Conservation (phyloP, 441 rosid species). For the Geranium incanum region DNA sequence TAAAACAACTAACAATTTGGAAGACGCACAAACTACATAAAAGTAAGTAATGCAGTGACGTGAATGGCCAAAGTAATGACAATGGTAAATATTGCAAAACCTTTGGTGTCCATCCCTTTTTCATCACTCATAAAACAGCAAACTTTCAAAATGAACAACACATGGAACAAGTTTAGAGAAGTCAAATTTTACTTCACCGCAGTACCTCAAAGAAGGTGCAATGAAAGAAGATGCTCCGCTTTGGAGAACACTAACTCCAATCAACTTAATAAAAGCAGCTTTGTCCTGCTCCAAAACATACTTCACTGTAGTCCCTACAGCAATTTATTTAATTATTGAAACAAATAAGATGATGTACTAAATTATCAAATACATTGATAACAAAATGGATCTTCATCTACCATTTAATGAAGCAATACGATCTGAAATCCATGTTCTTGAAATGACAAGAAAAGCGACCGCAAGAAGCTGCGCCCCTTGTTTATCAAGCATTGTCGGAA, state of each 20-base stretch:
- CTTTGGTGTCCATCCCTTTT: background rate
- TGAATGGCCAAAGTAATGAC: background rate
- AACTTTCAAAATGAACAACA: background rate
- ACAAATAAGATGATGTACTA: constrained; percentile 17
- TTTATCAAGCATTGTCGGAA: constrained; percentile 82
- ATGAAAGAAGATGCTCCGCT: constrained; percentile 90
- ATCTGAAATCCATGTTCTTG: constrained; percentile 97
- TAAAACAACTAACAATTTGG: background rate
- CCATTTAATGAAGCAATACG: constrained; percentile 96
- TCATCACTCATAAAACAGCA: background rate
- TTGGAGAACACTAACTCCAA: constrained; percentile 89
- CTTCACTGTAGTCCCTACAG: constrained; percentile 94
- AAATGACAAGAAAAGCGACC: constrained; percentile 81
- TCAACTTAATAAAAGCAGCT: constrained; percentile 69
- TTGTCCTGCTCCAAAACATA: constrained; percentile 94
- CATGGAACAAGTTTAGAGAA: background rate
- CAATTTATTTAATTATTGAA: constrained; percentile 16
- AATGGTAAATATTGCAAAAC: background rate
- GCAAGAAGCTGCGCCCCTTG: constrained; percentile 91
- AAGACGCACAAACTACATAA: background rate
- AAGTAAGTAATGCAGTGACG: background rate
- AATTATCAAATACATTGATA: constrained; percentile 14
- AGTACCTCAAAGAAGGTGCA: constrained; percentile 90
- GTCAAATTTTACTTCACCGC: background rate
- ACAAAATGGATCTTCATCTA: constrained; percentile 21